phyloP scores from a whole-genome alignment of 1,284 basidiomycete species.

The Cystobasidiaceae sp. region DNA sequence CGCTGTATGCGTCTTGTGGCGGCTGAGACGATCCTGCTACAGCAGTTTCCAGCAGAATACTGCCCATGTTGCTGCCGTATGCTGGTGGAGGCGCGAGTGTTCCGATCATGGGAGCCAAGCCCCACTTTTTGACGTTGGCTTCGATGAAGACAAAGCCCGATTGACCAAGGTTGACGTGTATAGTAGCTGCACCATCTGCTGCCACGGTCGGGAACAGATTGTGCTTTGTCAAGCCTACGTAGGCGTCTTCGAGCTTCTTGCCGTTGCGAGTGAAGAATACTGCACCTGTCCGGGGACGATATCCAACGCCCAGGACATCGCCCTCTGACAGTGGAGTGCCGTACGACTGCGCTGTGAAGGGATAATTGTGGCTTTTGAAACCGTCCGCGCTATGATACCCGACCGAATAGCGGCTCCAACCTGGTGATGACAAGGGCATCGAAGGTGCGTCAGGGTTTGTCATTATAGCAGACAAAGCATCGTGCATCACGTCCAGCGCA shows the following conservation, averaged over 20 bases:
- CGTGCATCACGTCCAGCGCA: no score
- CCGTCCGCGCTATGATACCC: slow-evolving; percentile 89
- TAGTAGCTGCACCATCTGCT: slow-evolving; percentile 84
- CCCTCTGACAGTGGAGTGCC: slow-evolving; percentile 84
- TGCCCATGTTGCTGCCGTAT: slow-evolving; percentile 88
- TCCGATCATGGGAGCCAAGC: slow-evolving; percentile 86
- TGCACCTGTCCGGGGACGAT: slow-evolving; percentile 86
- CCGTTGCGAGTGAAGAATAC: slow-evolving; percentile 96
- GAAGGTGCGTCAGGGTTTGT: background rate
- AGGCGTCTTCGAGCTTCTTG: slow-evolving; percentile 89
- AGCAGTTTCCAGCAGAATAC: slow-evolving; percentile 84
- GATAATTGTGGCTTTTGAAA: slow-evolving; percentile 95
- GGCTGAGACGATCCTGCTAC: slow-evolving; percentile 43
- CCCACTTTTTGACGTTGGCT: slow-evolving; percentile 98
- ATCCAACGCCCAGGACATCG: slow-evolving; percentile 87
- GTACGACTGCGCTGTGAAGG: slow-evolving; percentile 82
- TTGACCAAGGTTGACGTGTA: slow-evolving; percentile 92
- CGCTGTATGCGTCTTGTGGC: background rate
- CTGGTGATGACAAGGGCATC: slow-evolving; percentile 46
- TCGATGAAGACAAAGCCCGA: slow-evolving; percentile 96
- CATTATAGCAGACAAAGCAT: background rate
- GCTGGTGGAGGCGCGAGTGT: slow-evolving; percentile 92
- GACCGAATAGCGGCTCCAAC: slow-evolving; percentile 81
- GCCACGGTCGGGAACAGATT: slow-evolving; percentile 94
- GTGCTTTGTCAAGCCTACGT: slow-evolving; percentile 74